phyloP scores from a whole-genome alignment of 805 yeast genomes.

The Helenozyma baotianmanensis region DNA sequence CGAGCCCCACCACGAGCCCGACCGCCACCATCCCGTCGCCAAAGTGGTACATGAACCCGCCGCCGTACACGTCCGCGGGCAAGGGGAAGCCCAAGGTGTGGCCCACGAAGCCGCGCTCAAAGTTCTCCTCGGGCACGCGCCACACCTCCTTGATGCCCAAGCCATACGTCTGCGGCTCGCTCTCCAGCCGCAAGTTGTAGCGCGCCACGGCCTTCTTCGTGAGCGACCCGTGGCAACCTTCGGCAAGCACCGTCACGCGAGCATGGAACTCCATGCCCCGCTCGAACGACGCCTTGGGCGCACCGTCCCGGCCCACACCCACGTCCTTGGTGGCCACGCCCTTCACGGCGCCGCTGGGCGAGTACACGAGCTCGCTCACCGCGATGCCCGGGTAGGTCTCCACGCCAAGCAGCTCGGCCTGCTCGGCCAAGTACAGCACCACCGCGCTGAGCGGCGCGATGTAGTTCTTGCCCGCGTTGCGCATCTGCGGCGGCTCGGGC shows the following conservation, averaged over 20 bases:
- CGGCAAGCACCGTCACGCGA: constrained; percentile 83
- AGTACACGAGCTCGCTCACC: constrained; percentile 70
- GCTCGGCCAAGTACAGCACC: constrained; percentile 75
- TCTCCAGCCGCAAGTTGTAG: constrained; percentile 60
- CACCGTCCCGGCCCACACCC: constrained; percentile 75
- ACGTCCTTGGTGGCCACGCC: constrained; percentile 95
- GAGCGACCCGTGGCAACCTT: constrained; percentile 97
- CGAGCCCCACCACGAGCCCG: constrained; percentile 93
- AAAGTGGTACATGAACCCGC: constrained; percentile 96
- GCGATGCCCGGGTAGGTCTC: constrained; percentile 90
- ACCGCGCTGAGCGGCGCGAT: constrained; percentile 81
- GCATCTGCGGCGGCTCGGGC: constrained; percentile 93
- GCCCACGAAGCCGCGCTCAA: constrained; percentile 72
- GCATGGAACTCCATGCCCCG: constrained; percentile 97
- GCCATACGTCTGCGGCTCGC: constrained; percentile 86
- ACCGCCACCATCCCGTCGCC: constrained; percentile 89
- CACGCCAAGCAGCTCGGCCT: constrained; percentile 91
- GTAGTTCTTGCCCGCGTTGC: constrained; percentile 74
- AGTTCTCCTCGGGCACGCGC: constrained; percentile 84
- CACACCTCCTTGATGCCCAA: constrained; percentile 95
- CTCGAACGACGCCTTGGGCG: constrained; percentile 80
- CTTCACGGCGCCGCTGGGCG: constrained; percentile 53
- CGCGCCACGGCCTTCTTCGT: constrained; percentile 70
- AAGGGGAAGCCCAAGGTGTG: constrained; percentile 92
- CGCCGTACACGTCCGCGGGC: constrained; percentile 74